Base-by-base conservation (phyloP, 2,329 filamentous ascomycete species). In the Aspergillus sergii region DNA sequence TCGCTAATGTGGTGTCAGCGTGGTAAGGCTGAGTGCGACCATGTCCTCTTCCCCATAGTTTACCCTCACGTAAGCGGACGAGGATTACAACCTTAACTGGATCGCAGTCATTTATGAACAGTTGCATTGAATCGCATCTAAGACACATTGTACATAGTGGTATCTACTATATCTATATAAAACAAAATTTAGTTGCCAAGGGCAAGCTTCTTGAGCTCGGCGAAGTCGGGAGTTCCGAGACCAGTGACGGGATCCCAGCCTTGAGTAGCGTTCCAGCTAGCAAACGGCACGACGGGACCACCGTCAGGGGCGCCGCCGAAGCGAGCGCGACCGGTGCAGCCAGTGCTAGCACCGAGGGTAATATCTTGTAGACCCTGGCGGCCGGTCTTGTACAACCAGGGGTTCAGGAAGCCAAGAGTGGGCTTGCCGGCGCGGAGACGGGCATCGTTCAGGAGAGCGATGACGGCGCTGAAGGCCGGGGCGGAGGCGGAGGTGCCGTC, bases 391-490 rank as follows among this genome's bases (percentile, higher is more conserved):
- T 89, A 89, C 7, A 89, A 71, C 84, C 85, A 88, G 0, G 86
- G 86, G 69, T 89, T 89, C 54, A 89, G 64, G 76, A 86, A 89
- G 0, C 87, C 87, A 50, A 89, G 75, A 0, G 80, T 73, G 0
- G 81, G 71, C 70, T 84, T 82, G 6, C 84, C 84, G 8, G 75
- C 76, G 0, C 80, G 75, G 21, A 89, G 73, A 39, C 86, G 78
- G 0, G 84, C 86, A 68, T 90, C 88, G 68, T 91, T 91, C 61
- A 91, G 76, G 4, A 91, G 81, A 1, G 85, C 80, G 46, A 91
- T 78, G 55, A 91, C 80, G 8, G 81, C 84, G 0, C 86, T 84
- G 28, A 86, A 85, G 0, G 86, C 77, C 0, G 89, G 89, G 0
- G 85, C 76, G 0, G 88, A 83, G 36, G 86, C 84, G 28, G 76